A percentile compares a stretch with the other conserved stretches of the same genome.
phyloP scores from a whole-genome alignment of 352 stramenopile genomes.

The Globisporangium canariense region DNA sequence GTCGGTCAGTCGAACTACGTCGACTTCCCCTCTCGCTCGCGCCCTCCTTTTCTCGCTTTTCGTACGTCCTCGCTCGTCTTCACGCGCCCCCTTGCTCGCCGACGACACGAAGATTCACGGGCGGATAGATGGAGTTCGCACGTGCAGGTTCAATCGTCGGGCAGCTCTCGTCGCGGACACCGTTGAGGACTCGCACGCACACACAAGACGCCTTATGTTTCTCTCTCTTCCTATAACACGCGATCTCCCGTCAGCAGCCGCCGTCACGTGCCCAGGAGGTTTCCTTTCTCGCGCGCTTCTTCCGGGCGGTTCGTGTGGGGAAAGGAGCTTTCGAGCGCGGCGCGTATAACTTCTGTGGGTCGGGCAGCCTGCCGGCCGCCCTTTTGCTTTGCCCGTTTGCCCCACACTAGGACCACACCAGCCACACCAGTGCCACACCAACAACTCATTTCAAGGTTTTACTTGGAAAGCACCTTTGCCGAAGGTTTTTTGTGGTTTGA shows the following conservation, averaged over 20 bases:
- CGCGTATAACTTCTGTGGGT: slow-evolving; percentile 8
- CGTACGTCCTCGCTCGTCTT: background rate
- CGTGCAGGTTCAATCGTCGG: background rate
- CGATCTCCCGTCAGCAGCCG: background rate
- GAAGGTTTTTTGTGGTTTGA: too few species aligned
- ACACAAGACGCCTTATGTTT: background rate
- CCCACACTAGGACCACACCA: too few species aligned
- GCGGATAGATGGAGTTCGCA: background rate
- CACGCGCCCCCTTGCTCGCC: background rate
- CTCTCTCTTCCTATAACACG: background rate
- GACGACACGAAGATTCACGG: background rate
- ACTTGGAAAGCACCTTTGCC: too few species aligned
- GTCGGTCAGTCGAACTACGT: background rate
- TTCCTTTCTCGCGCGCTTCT: slow-evolving; percentile 9
- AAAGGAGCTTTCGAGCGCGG: slow-evolving; percentile 9
- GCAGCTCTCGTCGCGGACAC: background rate
- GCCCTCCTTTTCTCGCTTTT: background rate
- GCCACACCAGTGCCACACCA: too few species aligned
- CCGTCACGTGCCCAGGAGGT: slow-evolving; percentile 6
- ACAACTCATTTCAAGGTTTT: too few species aligned
- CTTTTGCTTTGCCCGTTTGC: slow-evolving; percentile 8
- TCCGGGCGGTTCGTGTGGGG: slow-evolving; percentile 3
- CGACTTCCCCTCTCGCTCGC: background rate
- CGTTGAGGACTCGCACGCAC: background rate
- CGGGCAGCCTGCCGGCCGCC: background rate